phyloP scores from a whole-genome alignment of 2,329 filamentous ascomycete genomes.

The Tolypocladium tropicale region DNA sequence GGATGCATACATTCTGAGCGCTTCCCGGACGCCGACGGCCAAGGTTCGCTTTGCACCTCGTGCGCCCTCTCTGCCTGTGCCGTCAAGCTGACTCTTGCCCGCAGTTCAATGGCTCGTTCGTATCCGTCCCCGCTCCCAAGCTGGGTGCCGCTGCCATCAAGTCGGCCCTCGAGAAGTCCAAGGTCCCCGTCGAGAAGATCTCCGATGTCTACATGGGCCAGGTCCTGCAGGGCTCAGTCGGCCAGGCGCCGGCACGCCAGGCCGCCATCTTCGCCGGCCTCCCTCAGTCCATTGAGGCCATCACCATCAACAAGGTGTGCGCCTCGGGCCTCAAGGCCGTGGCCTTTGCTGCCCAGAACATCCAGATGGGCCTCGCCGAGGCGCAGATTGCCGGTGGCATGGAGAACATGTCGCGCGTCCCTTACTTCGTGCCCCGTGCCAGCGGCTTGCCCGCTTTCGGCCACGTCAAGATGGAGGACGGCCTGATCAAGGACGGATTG shows the following conservation, averaged over 20 bases:
- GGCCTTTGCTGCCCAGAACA: constrained; percentile 81
- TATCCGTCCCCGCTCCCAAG: constrained; percentile 72
- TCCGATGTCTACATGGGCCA: constrained; percentile 97
- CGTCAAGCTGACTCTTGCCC: background rate
- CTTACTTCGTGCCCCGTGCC: constrained; percentile 81
- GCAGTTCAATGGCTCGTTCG: constrained; percentile 90
- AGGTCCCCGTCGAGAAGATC: constrained; percentile 69
- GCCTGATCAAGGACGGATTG: constrained; percentile 85
- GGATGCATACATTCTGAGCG: constrained; percentile 90
- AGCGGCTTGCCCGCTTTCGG: constrained; percentile 78
- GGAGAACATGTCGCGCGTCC: constrained; percentile 95
- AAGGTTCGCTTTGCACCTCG: constrained; percentile 45
- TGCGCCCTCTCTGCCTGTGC: background rate
- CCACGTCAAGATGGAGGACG: constrained; percentile 79
- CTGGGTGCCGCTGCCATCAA: constrained; percentile 89
- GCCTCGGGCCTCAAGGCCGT: constrained; percentile 92
- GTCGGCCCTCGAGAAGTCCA: constrained; percentile 77
- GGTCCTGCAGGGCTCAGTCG: constrained; percentile 72
- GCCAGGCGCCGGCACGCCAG: constrained; percentile 87
- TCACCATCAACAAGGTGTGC: constrained; percentile 97
- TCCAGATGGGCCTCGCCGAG: constrained; percentile 81
- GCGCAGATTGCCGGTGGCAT: constrained; percentile 90
- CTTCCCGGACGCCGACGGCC: constrained; percentile 77
- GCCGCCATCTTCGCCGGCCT: constrained; percentile 83
- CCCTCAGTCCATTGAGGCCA: constrained; percentile 69